Evolutionary conservation across 1,139 yeast species (phyloP).

Genomic region (Pichia sp.): DNA sequence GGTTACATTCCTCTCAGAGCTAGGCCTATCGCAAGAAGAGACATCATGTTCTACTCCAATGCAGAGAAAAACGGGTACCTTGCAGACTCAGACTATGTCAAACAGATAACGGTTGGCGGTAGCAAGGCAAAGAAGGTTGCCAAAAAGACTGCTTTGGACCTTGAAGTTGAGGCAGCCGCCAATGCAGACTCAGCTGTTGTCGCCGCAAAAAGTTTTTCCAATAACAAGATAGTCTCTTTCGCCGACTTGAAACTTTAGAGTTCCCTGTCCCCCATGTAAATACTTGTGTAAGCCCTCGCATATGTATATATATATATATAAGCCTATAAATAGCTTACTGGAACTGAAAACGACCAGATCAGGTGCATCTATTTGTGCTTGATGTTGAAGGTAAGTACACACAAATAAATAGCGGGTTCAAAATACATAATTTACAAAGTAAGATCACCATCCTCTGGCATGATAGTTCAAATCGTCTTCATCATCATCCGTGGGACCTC

Average conservation of each 20-base stretch:
- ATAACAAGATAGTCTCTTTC: constrained; percentile 24
- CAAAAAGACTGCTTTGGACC: constrained; percentile 19
- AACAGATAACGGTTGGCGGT: constrained; percentile 25
- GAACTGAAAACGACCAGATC: no score
- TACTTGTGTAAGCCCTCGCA: constrained; percentile 1
- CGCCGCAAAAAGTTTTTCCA: constrained; percentile 18
- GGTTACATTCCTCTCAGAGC: constrained; percentile 84
- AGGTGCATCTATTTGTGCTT: not conserved
- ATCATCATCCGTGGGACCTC: constrained; percentile 9
- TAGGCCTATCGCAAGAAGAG: constrained; percentile 79
- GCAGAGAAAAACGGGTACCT: constrained; percentile 75
- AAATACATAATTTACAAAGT: not conserved
- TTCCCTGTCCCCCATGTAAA: constrained; percentile 8
- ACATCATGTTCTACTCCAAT: constrained; percentile 72
- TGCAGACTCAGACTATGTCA: constrained; percentile 28
- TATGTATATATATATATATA: not conserved
- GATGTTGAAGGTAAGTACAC: not conserved
- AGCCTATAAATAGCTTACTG: not conserved
- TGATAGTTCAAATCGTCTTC: constrained; percentile 32
- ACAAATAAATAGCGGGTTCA: not conserved
- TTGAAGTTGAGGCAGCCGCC: constrained; percentile 17
- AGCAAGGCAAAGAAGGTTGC: constrained; percentile 11
- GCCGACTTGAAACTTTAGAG: constrained; percentile 23
- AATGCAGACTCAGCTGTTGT: constrained; percentile 13
- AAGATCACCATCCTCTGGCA: constrained; percentile 34